Conservation (phyloP, 163 green algal genomes). For the Chlamydomonas reinhardtii region DNA sequence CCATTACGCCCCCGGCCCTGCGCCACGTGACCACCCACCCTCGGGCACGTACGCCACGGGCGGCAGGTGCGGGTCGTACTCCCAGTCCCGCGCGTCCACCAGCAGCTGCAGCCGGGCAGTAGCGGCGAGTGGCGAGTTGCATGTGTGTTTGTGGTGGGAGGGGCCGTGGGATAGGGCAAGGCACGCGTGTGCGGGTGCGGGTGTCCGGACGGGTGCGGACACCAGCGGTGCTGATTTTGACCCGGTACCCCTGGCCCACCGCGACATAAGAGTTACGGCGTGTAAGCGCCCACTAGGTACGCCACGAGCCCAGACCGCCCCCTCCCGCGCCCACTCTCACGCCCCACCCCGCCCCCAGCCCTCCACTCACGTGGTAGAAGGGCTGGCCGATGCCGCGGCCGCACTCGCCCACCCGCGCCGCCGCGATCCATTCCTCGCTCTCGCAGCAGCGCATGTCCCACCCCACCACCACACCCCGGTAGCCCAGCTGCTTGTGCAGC, state of each 20-base stretch:
- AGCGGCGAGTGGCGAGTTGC: neutral
- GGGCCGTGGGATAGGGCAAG: no score
- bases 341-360: no score
- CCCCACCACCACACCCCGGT: constrained; percentile 81
- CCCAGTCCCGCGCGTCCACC: constrained; percentile 84
- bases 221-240: no score
- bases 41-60: constrained; percentile 87
- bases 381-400: constrained; percentile 51
- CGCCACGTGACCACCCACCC: constrained; percentile 16
- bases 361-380: constrained; percentile 66
- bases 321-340: no score
- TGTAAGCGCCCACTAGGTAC: no score
- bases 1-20: no score
- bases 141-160: no score
- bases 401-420: constrained; percentile 18
- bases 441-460: constrained; percentile 88
- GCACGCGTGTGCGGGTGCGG: no score
- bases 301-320: neutral
- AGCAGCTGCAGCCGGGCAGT: constrained; percentile 77
- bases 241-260: no score
- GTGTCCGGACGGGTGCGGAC: no score
- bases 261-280: no score
- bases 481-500: constrained; percentile 68
- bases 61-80: constrained; percentile 61
- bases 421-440: constrained; percentile 71